These are phyloP conservation scores for Neurospora sp. DNA, from an alignment of 495 filamentous ascomycete genomes.

Conservation along the genomic window DNA sequence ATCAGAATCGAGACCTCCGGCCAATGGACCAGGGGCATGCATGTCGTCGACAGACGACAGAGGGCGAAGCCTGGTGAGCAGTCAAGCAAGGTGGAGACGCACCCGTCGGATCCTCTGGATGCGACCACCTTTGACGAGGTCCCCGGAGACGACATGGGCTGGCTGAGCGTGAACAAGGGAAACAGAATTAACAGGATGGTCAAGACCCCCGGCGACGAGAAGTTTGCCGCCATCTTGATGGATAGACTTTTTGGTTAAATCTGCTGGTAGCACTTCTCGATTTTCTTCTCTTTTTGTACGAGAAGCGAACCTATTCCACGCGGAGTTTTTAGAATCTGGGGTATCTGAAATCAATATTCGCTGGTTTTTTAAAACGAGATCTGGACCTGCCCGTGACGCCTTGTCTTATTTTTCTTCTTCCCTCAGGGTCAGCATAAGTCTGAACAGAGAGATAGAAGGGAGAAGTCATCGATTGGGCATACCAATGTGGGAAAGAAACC, in stretches of 20 bases:
- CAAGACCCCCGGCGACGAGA: constrained; percentile 43
- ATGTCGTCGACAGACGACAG: constrained; percentile 66
- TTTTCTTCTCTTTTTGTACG: constrained; percentile 9
- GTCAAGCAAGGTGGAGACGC: constrained; percentile 33
- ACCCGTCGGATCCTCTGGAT: constrained; percentile 22
- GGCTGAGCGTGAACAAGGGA: constrained; percentile 58
- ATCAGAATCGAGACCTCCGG: constrained; percentile 79
- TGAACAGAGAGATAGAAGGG: neutral
- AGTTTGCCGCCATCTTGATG: constrained; percentile 39
- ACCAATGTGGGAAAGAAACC: constrained; percentile 4
- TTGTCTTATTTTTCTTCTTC: neutral
- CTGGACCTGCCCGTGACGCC: neutral
- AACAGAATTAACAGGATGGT: constrained; percentile 71
- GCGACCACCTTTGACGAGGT: constrained; percentile 25
- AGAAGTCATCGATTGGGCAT: constrained; percentile 3
- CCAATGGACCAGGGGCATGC: constrained; percentile 92
- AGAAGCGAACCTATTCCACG: constrained; percentile 15
- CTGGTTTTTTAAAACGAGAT: neutral
- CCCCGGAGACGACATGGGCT: constrained; percentile 56
- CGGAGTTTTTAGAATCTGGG: constrained; percentile 2
- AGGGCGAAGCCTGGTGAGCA: constrained; percentile 47
- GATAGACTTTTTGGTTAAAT: constrained; percentile 36
- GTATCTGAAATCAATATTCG: neutral
- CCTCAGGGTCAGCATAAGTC: constrained; percentile 11
- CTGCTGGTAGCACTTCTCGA: neutral